phyloP scores from a whole-genome alignment of 1,284 basidiomycete genomes.

The Pisolithus thermaeus region DNA sequence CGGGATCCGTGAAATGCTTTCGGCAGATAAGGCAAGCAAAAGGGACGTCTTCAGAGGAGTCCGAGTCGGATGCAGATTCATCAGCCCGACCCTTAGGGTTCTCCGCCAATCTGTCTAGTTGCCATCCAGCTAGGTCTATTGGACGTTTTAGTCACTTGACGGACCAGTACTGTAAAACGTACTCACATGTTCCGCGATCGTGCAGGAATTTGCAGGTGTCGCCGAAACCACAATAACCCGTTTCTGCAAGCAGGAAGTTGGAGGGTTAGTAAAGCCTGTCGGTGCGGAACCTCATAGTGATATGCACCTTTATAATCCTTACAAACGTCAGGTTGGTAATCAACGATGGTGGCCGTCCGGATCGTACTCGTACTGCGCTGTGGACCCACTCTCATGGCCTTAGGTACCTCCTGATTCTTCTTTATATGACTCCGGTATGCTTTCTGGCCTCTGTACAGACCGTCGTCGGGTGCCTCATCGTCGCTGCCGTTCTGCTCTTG shows the following conservation, averaged over 20 bases:
- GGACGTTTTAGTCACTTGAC: constrained; percentile 23
- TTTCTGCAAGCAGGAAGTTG: constrained; percentile 55
- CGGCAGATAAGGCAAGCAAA: constrained; percentile 97
- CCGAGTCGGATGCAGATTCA: constrained; percentile 48
- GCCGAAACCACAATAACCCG: constrained; percentile 98
- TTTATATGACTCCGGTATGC: constrained; percentile 81
- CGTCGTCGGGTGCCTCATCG: constrained; percentile 71
- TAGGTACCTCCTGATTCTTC: constrained; percentile 77
- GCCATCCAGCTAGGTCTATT: constrained; percentile 95
- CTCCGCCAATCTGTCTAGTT: constrained; percentile 84
- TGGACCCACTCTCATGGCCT: constrained; percentile 87
- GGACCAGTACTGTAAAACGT: constrained; percentile 1
- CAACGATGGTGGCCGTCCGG: constrained; percentile 89
- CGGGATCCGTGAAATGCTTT: constrained; percentile 90
- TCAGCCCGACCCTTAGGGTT: constrained; percentile 56
- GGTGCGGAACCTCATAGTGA: not conserved
- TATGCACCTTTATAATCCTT: constrained; percentile 95
- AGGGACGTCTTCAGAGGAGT: constrained; percentile 81
- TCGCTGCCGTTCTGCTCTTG: constrained; percentile 47
- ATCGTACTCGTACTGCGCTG: constrained; percentile 83
- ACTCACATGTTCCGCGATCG: constrained; percentile 80
- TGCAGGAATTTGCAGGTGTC: constrained; percentile 98
- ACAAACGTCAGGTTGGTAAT: constrained; percentile 99
- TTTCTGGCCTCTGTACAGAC: constrained; percentile 81
- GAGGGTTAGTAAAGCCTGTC: constrained; percentile 11